Evolutionary conservation across 257 asterid species (phyloP).

Genomic region (Solanum lycopersicoides): DNA sequence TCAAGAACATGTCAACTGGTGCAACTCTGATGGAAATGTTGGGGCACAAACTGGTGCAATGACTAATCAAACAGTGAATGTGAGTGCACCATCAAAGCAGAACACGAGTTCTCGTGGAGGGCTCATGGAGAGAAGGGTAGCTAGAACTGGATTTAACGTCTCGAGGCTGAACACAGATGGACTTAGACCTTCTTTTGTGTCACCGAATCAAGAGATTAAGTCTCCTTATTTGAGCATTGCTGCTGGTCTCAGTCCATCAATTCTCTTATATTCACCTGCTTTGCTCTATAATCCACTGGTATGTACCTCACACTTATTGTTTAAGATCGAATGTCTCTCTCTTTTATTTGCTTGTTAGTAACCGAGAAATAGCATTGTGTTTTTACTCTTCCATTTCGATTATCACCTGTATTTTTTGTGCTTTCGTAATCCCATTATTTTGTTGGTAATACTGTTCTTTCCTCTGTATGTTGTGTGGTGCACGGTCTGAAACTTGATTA

Average conservation of each 20-base stretch:
- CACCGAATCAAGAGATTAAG: slow-evolving; percentile 31
- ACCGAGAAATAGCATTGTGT: neutral
- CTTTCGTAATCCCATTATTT: neutral
- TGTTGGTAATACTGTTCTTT: neutral
- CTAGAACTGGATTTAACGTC: slow-evolving; percentile 78
- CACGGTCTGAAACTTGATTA: neutral
- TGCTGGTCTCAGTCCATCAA: slow-evolving; percentile 82
- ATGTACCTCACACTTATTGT: neutral
- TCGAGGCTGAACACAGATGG: slow-evolving; percentile 60
- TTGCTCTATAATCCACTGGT: slow-evolving; percentile 61
- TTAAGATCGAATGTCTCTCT: neutral
- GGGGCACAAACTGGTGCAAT: slow-evolving; percentile 3
- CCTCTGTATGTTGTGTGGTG: neutral
- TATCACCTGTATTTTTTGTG: neutral
- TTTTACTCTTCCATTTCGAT: neutral
- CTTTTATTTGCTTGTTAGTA: neutral
- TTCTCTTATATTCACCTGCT: slow-evolving; percentile 71
- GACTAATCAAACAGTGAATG: slow-evolving; percentile 8
- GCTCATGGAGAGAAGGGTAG: slow-evolving; percentile 69
- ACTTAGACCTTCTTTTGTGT: slow-evolving; percentile 32
- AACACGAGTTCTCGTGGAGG: slow-evolving; percentile 41
- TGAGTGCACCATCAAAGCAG: slow-evolving; percentile 18
- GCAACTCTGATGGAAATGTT: neutral
- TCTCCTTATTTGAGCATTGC: slow-evolving; percentile 66
- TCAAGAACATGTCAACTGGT: neutral